Conservation (phyloP, 805 yeast species). For the Teunomyces gatunensis region DNA sequence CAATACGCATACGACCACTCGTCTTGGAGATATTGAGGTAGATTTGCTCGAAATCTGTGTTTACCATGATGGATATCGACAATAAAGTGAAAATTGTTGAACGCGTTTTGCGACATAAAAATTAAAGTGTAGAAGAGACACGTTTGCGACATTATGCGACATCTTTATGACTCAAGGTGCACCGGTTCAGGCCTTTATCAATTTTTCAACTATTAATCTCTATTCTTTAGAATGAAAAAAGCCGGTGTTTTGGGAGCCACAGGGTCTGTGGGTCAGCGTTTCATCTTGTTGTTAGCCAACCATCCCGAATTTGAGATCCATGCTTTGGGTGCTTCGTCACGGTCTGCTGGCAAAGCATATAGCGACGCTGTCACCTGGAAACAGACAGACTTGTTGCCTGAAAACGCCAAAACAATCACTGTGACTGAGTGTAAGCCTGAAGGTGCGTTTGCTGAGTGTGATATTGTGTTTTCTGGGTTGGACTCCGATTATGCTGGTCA, state of each 20-base stretch:
- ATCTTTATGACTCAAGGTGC: background rate
- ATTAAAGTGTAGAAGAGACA: too few species aligned
- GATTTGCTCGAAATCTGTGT: constrained; percentile 85
- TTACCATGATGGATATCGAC: constrained; percentile 29
- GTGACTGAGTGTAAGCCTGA: constrained; percentile 79
- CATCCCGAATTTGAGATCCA: constrained; percentile 88
- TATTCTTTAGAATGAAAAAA: constrained; percentile 27
- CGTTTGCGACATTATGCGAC: background rate
- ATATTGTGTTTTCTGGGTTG: constrained; percentile 89
- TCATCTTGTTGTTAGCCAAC: constrained; percentile 74
- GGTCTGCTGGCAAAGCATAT: constrained; percentile 91
- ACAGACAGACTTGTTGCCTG: constrained; percentile 83
- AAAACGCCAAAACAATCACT: constrained; percentile 52
- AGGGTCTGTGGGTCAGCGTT: constrained; percentile 96
- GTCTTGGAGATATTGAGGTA: constrained; percentile 82
- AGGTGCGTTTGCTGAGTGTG: constrained; percentile 78
- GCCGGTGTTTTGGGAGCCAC: constrained; percentile 97
- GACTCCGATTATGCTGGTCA: constrained; percentile 93
- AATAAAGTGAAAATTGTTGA: constrained; percentile 1
- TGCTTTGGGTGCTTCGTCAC: constrained; percentile 86
- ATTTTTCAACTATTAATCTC: background rate
- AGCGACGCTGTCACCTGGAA: constrained; percentile 90
- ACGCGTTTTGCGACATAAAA: constrained; percentile 1
- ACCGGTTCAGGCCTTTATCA: background rate
- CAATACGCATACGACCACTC: constrained; percentile 89